Conservation (phyloP, 305 asterid species). For the Vinca major region DNA sequence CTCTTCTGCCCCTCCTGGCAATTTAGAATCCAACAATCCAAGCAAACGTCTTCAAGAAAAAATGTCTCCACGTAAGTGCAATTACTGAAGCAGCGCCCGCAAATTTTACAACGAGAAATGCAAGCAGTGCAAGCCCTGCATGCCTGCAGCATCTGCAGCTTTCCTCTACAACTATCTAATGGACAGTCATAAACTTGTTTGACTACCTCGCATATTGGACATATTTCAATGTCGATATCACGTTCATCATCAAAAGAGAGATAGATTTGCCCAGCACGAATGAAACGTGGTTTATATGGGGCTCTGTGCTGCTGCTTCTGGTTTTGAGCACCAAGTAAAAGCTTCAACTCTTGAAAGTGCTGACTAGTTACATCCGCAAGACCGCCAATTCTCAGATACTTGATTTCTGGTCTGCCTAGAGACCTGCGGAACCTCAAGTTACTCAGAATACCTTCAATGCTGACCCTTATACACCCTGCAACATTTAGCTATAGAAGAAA, state of each 20-base stretch:
- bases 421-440: slow-evolving; percentile 26
- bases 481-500: slow-evolving; percentile 26
- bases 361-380: slow-evolving; percentile 22
- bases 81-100: slow-evolving; percentile 58
- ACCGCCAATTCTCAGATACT: slow-evolving; percentile 26
- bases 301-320: slow-evolving; percentile 15
- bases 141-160: slow-evolving; percentile 23
- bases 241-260: slow-evolving; percentile 60
- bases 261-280: slow-evolving; percentile 29
- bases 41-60: slow-evolving; percentile 34
- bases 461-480: slow-evolving; percentile 26
- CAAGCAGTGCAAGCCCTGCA: slow-evolving; percentile 66
- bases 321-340: slow-evolving; percentile 21
- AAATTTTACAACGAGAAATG: slow-evolving; percentile 53
- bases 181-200: slow-evolving; percentile 75
- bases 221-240: slow-evolving; percentile 50
- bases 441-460: slow-evolving; percentile 21
- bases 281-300: slow-evolving; percentile 32
- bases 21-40: slow-evolving; percentile 35
- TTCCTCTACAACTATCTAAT: slow-evolving; percentile 38
- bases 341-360: slow-evolving; percentile 31
- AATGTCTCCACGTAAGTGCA: slow-evolving; percentile 55
- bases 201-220: slow-evolving; percentile 55
- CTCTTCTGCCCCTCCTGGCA: slow-evolving; percentile 24
- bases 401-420: slow-evolving; percentile 20